Evolutionary conservation across 2,329 filamentous ascomycete genomes (phyloP), one percentile per base, ranked within the genome.

Genomic region (Fusarium lateritium): DNA sequence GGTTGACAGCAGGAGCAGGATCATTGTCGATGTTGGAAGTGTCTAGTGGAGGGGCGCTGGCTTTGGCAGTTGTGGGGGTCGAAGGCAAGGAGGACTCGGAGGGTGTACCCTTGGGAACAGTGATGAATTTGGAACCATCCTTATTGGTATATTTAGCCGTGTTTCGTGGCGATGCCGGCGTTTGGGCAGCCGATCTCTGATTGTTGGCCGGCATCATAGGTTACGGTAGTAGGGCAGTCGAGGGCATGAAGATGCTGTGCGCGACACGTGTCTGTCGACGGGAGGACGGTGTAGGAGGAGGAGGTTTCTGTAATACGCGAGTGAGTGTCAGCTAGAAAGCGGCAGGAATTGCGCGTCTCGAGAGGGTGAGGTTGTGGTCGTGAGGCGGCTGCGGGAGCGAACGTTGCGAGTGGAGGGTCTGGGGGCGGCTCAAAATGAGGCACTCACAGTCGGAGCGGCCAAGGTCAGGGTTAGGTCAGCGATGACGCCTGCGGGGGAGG

Each of bases 91-190:
- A 84, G 19, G 85, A 83, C 58, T 88, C 85, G 68, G 84, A 84
- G 51, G 80, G 80, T 36, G 80, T 81, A 54, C 80, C 79, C 77
- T 90, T 90, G 31, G 88, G 88, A 15, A 90, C 85, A 43, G 87
- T 90, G 76, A 91, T 90, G 78, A 89, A 89, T 81, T 91, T 91
- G 65, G 88, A 90, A 62, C 89, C 89, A 81, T 91, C 88, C 77
- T 90, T 90, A 75, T 90, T 91, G 64, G 85, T 88, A 76, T 90
- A 90, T 74, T 89, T 90, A 28, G 88, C 84, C 19, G 85, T 88
- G 50, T 81, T 80, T 62, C 82, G 82, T 53, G 87, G 84, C 62
- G 86, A 87, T 69, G 83, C 78, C 73, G 87, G 83, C 68, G 81
- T 77, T 75, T 82, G 82, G 57, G 79, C 74, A 73, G 83, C 83